Conservation (phyloP, 1,284 basidiomycete genomes). For the Peniophora sp. region DNA sequence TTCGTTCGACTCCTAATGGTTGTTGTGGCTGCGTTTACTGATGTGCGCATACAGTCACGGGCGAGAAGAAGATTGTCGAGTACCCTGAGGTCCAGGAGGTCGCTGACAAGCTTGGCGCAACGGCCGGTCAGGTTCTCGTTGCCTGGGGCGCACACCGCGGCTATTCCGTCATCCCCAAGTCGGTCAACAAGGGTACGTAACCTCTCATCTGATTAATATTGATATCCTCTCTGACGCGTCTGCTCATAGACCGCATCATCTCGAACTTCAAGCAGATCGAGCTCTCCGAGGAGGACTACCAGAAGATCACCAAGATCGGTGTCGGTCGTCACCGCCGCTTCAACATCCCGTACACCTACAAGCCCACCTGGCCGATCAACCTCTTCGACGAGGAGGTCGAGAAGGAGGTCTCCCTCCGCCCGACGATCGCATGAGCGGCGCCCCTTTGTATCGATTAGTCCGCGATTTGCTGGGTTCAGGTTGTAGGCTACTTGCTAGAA, state of each 20-base stretch:
- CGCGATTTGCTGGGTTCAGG: no score
- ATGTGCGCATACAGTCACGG: constrained; percentile 33
- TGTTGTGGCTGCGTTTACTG: background rate
- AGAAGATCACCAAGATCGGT: constrained; percentile 43
- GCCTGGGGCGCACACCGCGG: constrained; percentile 39
- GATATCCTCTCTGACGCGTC: background rate
- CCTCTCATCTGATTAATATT: background rate
- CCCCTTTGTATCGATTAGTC: constrained; percentile 21
- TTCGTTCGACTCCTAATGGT: constrained; percentile 20
- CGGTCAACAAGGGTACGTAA: constrained; percentile 29
- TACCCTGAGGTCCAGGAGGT: constrained; percentile 56
- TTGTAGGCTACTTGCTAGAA: no score
- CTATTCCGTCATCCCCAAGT: constrained; percentile 46
- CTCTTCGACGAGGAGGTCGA: constrained; percentile 61
- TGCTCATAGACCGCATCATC: constrained; percentile 29
- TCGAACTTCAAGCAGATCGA: constrained; percentile 51
- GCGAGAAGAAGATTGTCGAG: constrained; percentile 54
- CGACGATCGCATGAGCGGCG: constrained; percentile 27
- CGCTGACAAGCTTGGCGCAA: constrained; percentile 31
- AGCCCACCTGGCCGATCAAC: constrained; percentile 60
- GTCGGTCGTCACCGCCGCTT: constrained; percentile 45
- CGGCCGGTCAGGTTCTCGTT: constrained; percentile 44
- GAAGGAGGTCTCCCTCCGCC: constrained; percentile 28
- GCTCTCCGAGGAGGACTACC: constrained; percentile 42
- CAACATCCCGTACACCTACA: constrained; percentile 59